Percentiles rank a stretch among this genome's conserved stretches.
Evolutionary conservation across 1,139 yeast species (phyloP).

Genomic region (Kodamaea arcana): DNA sequence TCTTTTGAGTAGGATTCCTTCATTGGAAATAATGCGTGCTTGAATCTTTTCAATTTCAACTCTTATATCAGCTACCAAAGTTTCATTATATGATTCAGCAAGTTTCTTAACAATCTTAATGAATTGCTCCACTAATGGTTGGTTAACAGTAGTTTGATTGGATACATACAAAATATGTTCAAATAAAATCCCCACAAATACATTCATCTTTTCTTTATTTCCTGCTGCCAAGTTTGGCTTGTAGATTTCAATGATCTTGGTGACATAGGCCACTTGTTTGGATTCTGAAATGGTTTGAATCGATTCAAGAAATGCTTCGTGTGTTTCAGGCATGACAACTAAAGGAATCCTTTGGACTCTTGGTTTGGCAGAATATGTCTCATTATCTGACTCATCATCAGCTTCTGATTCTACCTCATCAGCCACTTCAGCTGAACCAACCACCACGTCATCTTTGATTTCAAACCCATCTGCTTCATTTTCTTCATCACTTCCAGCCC

Average conservation of each 20-base stretch:
- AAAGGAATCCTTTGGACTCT: constrained; percentile 10
- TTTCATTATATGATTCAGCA: constrained; percentile 62
- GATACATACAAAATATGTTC: constrained; percentile 57
- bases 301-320: constrained; percentile 43
- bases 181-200: constrained; percentile 61
- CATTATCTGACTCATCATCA: constrained; percentile 16
- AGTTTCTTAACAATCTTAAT: constrained; percentile 52
- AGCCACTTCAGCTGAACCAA: constrained; percentile 16
- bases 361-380: constrained; percentile 3
- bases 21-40: constrained; percentile 31
- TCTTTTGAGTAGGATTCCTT: constrained; percentile 20
- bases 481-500: constrained; percentile 54
- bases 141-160: constrained; percentile 20
- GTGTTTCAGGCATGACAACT: constrained; percentile 54
- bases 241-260: constrained; percentile 54
- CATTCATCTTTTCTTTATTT: constrained; percentile 70
- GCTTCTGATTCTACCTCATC: constrained; percentile 19
- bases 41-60: constrained; percentile 43
- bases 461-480: constrained; percentile 35
- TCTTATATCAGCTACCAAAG: constrained; percentile 48
- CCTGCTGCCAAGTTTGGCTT: constrained; percentile 81
- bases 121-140: constrained; percentile 34
- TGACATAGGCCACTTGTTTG: constrained; percentile 48
- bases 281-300: constrained; percentile 34
- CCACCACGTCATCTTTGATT: constrained; percentile 16